A percentile compares a stretch with the other conserved stretches of the same genome.
Conservation (phyloP, 2,329 filamentous ascomycete genomes). For the Didymosphaeria variabile region DNA sequence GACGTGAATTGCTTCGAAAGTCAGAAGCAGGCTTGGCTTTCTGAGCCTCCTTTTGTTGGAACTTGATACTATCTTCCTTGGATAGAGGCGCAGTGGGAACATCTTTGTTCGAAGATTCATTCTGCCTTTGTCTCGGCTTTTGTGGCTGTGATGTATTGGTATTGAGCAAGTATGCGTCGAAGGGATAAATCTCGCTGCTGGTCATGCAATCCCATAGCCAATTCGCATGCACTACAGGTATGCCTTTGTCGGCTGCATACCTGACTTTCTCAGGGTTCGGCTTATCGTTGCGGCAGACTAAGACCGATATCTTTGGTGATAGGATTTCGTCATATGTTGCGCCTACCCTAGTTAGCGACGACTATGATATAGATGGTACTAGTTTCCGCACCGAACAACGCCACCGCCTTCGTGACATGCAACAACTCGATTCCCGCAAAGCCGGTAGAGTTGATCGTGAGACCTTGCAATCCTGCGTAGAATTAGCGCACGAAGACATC, state of each 20-base stretch:
- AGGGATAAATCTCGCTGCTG: conserved; percentile 57
- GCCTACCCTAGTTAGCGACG: conserved; percentile 55
- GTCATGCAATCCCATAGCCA: conserved; percentile 89
- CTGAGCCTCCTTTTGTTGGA: conserved; percentile 31
- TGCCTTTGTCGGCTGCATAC: conserved; percentile 75
- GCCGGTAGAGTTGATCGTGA: conserved; percentile 81
- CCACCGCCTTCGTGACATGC: conserved; percentile 80
- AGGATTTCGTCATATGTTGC: conserved; percentile 83
- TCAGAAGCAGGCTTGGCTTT: conserved; percentile 26
- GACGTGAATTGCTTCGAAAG: conserved; percentile 24
- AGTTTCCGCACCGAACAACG: conserved; percentile 67
- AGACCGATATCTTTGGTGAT: conserved; percentile 73
- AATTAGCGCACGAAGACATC: conserved; percentile 29
- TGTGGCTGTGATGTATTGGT: conserved; percentile 25
- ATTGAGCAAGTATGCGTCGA: conserved; percentile 52
- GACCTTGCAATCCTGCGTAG: conserved; percentile 67
- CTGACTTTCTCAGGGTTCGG: conserved; percentile 78
- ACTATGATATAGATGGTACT: conserved; percentile 7
- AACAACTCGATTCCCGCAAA: conserved; percentile 86
- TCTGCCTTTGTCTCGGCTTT: conserved; percentile 25
- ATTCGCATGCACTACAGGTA: conserved; percentile 80
- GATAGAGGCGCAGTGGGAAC: conserved; percentile 32
- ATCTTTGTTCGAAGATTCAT: conserved; percentile 23
- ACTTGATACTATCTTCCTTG: conserved; percentile 33
- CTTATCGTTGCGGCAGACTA: conserved; percentile 72